Conservation (phyloP, 208 protist genomes). For the Naegleria fowleri region DNA sequence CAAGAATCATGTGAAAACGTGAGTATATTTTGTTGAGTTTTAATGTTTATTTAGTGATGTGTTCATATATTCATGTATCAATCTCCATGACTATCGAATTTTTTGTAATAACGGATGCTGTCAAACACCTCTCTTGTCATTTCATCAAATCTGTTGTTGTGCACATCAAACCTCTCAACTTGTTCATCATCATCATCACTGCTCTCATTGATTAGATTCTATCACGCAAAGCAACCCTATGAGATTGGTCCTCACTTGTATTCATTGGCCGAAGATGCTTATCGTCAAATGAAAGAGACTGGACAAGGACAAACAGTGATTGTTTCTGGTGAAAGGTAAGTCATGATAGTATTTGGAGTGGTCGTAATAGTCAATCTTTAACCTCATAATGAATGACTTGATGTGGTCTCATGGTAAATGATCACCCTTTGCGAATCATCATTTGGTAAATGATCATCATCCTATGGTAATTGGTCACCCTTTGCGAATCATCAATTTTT, state of each 20-base stretch:
- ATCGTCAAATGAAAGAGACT: conserved; percentile 24
- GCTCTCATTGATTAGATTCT: too few relatives aligned
- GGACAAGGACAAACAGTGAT: neutral
- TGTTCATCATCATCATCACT: too few relatives aligned
- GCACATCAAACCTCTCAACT: too few relatives aligned
- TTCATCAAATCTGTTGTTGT: too few relatives aligned
- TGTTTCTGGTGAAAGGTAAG: neutral
- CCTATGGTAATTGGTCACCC: neutral
- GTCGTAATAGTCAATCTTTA: neutral
- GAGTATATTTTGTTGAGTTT: neutral
- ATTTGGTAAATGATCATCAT: neutral
- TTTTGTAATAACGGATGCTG: neutral
- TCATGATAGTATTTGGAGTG: neutral
- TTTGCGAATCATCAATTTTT: neutral
- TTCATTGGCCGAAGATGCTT: conserved; percentile 34
- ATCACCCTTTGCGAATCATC: neutral
- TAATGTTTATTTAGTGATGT: too few relatives aligned
- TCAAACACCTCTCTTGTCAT: too few relatives aligned
- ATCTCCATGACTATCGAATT: too few relatives aligned
- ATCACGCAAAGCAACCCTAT: conserved; percentile 10
- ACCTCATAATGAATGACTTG: conserved; percentile 28
- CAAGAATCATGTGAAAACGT: neutral
- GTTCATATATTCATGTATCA: too few relatives aligned
- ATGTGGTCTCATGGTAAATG: neutral
- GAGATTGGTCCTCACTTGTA: conserved; percentile 39